Base-by-base conservation (phyloP, 495 filamentous ascomycete genomes). In the Talaromyces liani region DNA sequence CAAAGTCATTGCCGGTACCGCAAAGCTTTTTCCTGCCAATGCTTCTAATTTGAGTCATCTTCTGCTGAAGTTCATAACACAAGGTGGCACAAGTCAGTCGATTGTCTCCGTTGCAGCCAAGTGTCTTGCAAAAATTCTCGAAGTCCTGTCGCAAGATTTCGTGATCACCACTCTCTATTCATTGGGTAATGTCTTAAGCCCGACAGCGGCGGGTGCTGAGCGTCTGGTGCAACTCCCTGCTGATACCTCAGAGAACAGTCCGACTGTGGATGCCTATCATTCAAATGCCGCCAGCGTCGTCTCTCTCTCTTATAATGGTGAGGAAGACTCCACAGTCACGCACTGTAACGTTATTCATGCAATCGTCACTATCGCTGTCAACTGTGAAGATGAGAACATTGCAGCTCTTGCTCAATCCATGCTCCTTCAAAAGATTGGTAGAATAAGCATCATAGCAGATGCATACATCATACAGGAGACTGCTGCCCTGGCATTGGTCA, bases 161-260 rank as follows among this genome's bases (percentile, higher is more conserved):
- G 85, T 95, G 31, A 98, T 98, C 66, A 95, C 92, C 5, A 97
- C 92, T 2, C 77, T 98, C 9, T 98, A 98, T 74, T 92, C 92
- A 1, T 79, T 98, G 61, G 95, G 94, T 16, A 98, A 98, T 72
- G 88, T 94, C 9, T 73, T 98, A 31, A 94, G 91, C 69, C 85
- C 91, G 6, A 83, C 79, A 25, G 58, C 68, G 22, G 70, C 65
- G 9, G 73, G 74, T 59, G 58, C 64, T 22, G 60, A 66, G 33
- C 68, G 65, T 33, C 69, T 64, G 68, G 69, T 60, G 58, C 73
- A 69, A 60, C 25, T 53, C 27, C 45, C 60, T 31, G 16, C 27
- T 20, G 58, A 49, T 6, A 34, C 25, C 18, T 20, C 49, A 18
- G 24, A 66, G 20, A 72, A 68, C 63, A 65, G 66, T 33, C 36